phyloP scores from a whole-genome alignment of 2,329 filamentous ascomycete species.

The Ophiostoma triangulosporum region DNA sequence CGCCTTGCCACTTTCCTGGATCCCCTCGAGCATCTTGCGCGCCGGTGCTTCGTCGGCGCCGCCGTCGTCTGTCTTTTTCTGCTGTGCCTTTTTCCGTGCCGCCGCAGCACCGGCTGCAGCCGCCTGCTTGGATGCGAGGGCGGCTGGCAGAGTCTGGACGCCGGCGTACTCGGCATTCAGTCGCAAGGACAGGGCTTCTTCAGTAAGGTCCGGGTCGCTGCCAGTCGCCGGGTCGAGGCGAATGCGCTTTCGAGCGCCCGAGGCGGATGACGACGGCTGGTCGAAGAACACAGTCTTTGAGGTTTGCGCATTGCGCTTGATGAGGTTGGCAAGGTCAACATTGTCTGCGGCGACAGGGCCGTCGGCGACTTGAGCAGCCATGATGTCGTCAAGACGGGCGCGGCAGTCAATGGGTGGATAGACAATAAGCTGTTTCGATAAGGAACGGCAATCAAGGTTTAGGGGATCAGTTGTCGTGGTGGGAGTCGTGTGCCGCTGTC shows the following conservation, averaged over 20 bases:
- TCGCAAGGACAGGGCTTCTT: slow-evolving; percentile 37
- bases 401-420: too few relatives aligned
- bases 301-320: slow-evolving; percentile 28
- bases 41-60: slow-evolving; percentile 30
- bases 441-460: too few relatives aligned
- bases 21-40: slow-evolving; percentile 54
- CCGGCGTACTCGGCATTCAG: slow-evolving; percentile 64
- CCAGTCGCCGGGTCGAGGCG: slow-evolving; percentile 24
- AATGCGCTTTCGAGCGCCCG: slow-evolving; percentile 19
- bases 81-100: slow-evolving; percentile 28
- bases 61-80: slow-evolving; percentile 29
- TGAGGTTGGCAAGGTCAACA: slow-evolving; percentile 23
- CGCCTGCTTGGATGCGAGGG: slow-evolving; percentile 67
- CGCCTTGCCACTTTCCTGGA: slow-evolving; percentile 28
- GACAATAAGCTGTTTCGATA: too few relatives aligned
- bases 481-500: background rate
- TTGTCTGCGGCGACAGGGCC: slow-evolving; percentile 13
- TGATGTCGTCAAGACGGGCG: slow-evolving; percentile 12
- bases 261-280: slow-evolving; percentile 3
- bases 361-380: slow-evolving; percentile 20
- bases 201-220: slow-evolving; percentile 25
- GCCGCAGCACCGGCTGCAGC: slow-evolving; percentile 43
- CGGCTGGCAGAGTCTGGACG: slow-evolving; percentile 63
- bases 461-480: background rate
- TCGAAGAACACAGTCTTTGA: slow-evolving; percentile 27